Evolutionary conservation across 2,329 filamentous ascomycete species (phyloP), one percentile per base, ranked within the genome.

Genomic region (Madurella fahalii): DNA sequence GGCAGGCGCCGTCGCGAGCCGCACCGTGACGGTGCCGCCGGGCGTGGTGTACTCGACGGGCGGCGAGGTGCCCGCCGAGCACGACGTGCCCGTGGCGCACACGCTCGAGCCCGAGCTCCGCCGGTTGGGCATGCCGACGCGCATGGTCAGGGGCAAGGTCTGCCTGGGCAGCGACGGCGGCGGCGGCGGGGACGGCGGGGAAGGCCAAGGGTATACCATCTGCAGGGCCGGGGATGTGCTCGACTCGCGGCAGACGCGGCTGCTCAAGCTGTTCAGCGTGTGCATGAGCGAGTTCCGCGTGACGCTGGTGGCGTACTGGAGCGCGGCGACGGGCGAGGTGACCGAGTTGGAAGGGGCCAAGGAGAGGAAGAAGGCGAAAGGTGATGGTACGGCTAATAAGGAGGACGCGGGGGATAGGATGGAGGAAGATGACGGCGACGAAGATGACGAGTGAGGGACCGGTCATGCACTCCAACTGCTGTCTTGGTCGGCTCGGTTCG

Each of bases 221-320:
- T 97, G 93, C 75, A 85, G 84, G 66, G 86, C 91, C 71, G 94
- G 93, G 11, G 84, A 96, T 68, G 80, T 84, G 43, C 74, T 99
- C 63, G 92, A 96, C 72, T 92, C 89, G 63, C 82, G 93, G 65
- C 94, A 99, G 80, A 96, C 94, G 54, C 87, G 91, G 61, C 75
- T 99, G 68, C 73, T 99, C 72, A 97, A 97, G 82, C 79, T 96
- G 66, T 97, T 99, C 74, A 87, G 90, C 50, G 83, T 96, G 54
- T 90, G 89, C 59, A 83, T 94, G 73, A 89, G 90, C 55, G 91
- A 97, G 75, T 99, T 99, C 76, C 86, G 80, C 70, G 85, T 99
- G 55, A 80, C 84, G 66, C 75, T 95, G 61, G 75, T 88, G 71
- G 92, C 91, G 68, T 87, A 86, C 71, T 87, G 84, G 83, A 82